Base-by-base conservation (phyloP, 2,329 filamentous ascomycete species). In the Sclerotinia minor region DNA sequence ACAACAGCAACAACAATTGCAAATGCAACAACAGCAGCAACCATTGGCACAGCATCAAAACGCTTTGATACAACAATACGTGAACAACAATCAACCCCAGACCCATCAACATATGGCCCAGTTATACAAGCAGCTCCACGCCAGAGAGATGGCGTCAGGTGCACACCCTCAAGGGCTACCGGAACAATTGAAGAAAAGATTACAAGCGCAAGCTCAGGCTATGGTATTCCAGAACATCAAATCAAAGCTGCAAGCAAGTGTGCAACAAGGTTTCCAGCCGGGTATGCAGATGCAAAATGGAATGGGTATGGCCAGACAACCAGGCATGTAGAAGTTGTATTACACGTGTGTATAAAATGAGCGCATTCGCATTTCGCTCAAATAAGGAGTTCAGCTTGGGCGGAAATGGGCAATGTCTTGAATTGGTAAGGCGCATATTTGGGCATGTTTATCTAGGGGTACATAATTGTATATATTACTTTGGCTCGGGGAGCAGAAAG, bases 241-340 rank as follows among this genome's bases (percentile, higher is more conserved):
- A 50, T 11, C 11, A 21, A 63, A 32, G 45, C 24, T 63, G n/a
- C 59, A 65, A 32, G 29, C 35, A 44, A 68, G 66, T 21, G n/a
- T 49, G 21, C 59, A 65, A 26, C 58, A 55, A 64, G 70, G 66
- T 17, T 68, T 71, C 69, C 70, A 71, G 52, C 68, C 74, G 68
- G 75, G 73, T 65, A 74, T 67, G 58, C 65, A 72, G 15, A 74
- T 76, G 72, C 73, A 71, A 44, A 74, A 76, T 68, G 74, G 74
- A 3, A 75, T 75, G 72, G 71, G 70, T 9, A 75, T 75, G 73
- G 73, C 68, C 61, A 68, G 68, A 58, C 66, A 32, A 45, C 60
- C 64, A 44, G 66, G 68, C 17, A 65, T 68, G 61, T 69, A 65
- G 52, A 9, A 29, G 45, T 17, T 49, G 24, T 50, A 52, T 50